Conservation (phyloP, 352 stramenopile genomes). For the Pilasporangium apinafurcum region DNA sequence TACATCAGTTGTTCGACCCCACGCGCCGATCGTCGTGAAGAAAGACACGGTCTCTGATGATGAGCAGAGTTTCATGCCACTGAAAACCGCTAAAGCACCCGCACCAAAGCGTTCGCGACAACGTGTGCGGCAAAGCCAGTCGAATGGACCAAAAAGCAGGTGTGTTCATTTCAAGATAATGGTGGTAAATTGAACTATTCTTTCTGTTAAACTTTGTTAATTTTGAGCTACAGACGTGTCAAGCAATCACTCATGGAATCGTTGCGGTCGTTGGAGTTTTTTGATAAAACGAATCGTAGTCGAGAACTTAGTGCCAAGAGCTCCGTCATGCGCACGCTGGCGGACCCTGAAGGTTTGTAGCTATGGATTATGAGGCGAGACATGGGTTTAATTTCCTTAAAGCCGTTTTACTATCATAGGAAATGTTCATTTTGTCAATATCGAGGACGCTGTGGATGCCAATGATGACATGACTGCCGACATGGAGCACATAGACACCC, state of each 20-base stretch:
- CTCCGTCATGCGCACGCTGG: constrained; percentile 47
- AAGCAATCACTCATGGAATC: constrained; percentile 72
- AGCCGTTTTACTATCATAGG: constrained; percentile 7
- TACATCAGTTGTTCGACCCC: constrained; percentile 38
- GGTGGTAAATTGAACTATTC: not conserved
- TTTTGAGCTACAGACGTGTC: constrained; percentile 20
- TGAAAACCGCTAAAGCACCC: constrained; percentile 25
- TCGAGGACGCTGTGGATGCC: constrained; percentile 39
- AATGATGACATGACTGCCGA: constrained; percentile 5
- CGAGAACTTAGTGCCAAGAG: constrained; percentile 53
- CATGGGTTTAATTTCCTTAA: not conserved
- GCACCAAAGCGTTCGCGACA: constrained; percentile 41
- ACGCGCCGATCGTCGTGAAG: constrained; percentile 47
- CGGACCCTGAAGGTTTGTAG: constrained; percentile 48
- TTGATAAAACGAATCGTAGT: constrained; percentile 67
- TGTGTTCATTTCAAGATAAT: constrained; percentile 1
- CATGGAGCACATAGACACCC: constrained; percentile 1
- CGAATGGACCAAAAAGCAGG: constrained; percentile 26
- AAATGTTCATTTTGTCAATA: constrained; percentile 78
- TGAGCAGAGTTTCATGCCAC: constrained; percentile 41
- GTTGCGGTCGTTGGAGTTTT: constrained; percentile 63
- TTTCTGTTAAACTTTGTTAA: not conserved
- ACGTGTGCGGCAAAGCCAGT: constrained; percentile 18
- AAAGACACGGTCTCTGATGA: constrained; percentile 32
- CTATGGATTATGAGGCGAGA: not conserved